Percentiles rank a stretch among this genome's conserved stretches.
Evolutionary conservation across 176 grass and related monocot species (phyloP).

Genomic region (Zea mays): Zm-B73-REFERENCE-NAM-5.0 NC_050104.1:142156501-142157000

Average conservation of each 20-base stretch:
- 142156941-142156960: constrained; percentile 10
- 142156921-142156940: constrained; percentile 8
- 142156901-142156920: constrained; percentile 27
- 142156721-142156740: not conserved
- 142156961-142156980: constrained; percentile 33
- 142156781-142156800: not conserved
- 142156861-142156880: no score
- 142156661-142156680: constrained; percentile 48
- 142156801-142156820: not conserved
- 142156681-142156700: not conserved
- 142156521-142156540: no score
- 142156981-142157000: not conserved
- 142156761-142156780: not conserved
- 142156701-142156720: not conserved
- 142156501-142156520: no score
- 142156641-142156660: constrained; percentile 33
- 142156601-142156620: not conserved
- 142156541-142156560: no score
- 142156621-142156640: constrained; percentile 34
- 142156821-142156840: constrained; percentile 12
- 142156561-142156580: no score
- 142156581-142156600: no score
- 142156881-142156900: constrained; percentile 14
- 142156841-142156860: not conserved
- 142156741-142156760: constrained; percentile 3